Evolutionary conservation across 352 stramenopile genomes (phyloP), one percentile per base, ranked within the genome.

Genomic region (Phytophthora tubulina): DNA sequence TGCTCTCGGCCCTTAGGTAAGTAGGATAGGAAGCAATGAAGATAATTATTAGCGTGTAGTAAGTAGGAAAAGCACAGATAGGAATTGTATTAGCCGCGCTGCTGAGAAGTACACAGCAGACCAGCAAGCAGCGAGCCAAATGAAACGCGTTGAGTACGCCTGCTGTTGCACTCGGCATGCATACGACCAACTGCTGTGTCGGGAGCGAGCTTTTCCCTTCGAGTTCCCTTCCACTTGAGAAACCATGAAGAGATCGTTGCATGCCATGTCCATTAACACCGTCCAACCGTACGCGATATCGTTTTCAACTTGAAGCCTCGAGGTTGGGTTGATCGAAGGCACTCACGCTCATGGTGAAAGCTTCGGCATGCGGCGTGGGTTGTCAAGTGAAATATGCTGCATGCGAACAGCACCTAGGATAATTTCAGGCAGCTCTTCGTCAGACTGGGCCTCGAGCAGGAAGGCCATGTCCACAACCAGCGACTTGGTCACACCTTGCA

Each of bases 381-480:
- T 91, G 72, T 95, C 88, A 31, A 96, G 88, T 33, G 88, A 94
- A 51, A 95, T 79, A 63, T 95, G 84, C 71, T 94, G 85, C 72
- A 97, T 72, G 13, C 90, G 89, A 49, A 96, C 89, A 32, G 88
- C 74, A 17, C 90, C 90, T 4, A 97, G 73, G 46, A 97, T 82
- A 11, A 81, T 84, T 73, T 95, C 91, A 10, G 91, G 91, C 38
- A 97, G 81, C 73, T 97, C 91, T 78, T 97, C 91, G 50, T 96
- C 88, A 7, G 75, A 84, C 58, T 97, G 88, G 1, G 90, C 78
- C 45, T 97, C 91, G 17, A 97, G 78, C 50, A 97, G 60, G 74
- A 97, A 97, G 11, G 91, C 90, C 86, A 97, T 86, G 75, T 97
- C 91, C 52, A 97, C 86, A 3, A 97, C 90, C 1, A 97, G 82